phyloP scores from a whole-genome alignment of 169 alveolate species.

The Eimeria nieschulzi region DNA sequence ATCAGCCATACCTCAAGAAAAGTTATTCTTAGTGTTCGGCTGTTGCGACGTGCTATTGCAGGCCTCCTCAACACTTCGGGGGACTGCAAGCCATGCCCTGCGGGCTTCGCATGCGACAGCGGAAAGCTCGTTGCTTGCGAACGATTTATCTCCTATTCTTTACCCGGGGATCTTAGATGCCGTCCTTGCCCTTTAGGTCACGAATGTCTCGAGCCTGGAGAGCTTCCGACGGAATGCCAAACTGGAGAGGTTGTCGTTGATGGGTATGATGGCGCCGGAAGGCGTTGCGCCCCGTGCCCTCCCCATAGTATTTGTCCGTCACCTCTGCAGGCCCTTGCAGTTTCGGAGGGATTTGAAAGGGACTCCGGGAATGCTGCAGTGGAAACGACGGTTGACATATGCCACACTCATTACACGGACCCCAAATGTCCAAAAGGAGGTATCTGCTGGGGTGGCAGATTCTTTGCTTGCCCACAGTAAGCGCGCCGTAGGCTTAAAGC shows the following conservation, averaged over 20 bases:
- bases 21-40: too few relatives aligned
- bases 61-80: background rate
- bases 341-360: slow-evolving; percentile 24
- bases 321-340: background rate
- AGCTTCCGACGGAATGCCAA: slow-evolving; percentile 11
- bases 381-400: background rate
- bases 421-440: slow-evolving; percentile 43
- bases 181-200: slow-evolving; percentile 43
- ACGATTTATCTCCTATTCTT: background rate
- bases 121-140: slow-evolving; percentile 8
- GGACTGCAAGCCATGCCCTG: slow-evolving; percentile 13
- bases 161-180: slow-evolving; percentile 34
- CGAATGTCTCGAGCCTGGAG: slow-evolving; percentile 17
- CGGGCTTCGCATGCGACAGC: background rate
- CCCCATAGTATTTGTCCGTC: slow-evolving; percentile 18
- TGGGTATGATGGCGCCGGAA: background rate
- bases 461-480: slow-evolving; percentile 36
- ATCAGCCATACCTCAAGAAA: too few relatives aligned
- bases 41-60: too few relatives aligned
- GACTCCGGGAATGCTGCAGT: background rate
- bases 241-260: slow-evolving; percentile 19
- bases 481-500: background rate
- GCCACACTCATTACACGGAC: slow-evolving; percentile 34
- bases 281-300: slow-evolving; percentile 40
- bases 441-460: slow-evolving; percentile 35